Base-by-base conservation (phyloP, 768 basidiomycete species). In the Dictyophora rubrovolvata region DNA sequence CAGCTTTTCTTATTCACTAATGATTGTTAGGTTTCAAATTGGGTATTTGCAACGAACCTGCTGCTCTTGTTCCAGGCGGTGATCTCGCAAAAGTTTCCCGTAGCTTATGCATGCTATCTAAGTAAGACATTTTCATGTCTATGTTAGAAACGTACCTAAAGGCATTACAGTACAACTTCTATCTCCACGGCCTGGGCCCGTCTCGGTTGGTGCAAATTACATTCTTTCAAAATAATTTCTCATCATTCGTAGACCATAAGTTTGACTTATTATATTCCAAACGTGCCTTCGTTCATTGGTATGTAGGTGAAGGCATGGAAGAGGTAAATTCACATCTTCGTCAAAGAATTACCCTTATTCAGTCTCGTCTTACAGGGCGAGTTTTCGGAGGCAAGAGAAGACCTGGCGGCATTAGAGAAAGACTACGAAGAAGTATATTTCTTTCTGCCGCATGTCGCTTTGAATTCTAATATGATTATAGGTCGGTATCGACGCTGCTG, bases 221-320 rank as follows among this genome's bases (percentile, higher is more conserved):
- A 35, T 7, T 51, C n/a, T 21, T 21, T 48, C 51, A n/a, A 18
- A 23, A 47, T 16, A 42, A 49, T 42, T 36, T 42, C 28, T 58
- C 63, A 20, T 23, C 18, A 9, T 35, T 36, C 42, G 3, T 63
- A 83, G 95, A 98, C 75, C 87, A 95, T 79, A 98, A 98, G 74
- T 98, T 98, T 73, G 95, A 98, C 70, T 82, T 98, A 66, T 84
- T 98, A 73, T 98, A 95, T 79, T 94, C 93, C 62, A 96, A 91
- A 73, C 89, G 89, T 71, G 90, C 90, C 52, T 91, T 91, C 63
- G 86, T 89, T 22, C 87, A 89, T 71, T 89, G 92, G 93, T 95
- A 94, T 68, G 94, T 96, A 63, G 94, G 94, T 69, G 94, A 98
- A 75, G 95, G 95, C 78, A 97, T 98, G 95, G 95, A 97, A 71